Evolutionary conservation across 1,284 basidiomycete species (phyloP).

Genomic region (Prillingera fragicola): DNA sequence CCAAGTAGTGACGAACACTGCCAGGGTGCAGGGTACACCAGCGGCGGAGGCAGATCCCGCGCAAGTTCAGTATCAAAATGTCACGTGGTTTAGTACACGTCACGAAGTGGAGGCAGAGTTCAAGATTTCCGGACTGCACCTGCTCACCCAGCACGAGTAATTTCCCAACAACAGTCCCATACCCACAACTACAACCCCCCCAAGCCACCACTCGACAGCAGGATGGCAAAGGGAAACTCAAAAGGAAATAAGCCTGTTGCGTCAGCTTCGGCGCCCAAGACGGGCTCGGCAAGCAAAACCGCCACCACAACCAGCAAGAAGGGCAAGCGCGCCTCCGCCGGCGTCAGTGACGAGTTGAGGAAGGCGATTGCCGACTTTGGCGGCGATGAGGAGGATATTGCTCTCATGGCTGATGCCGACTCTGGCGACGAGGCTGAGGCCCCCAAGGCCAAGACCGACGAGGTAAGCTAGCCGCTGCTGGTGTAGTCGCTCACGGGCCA

Average conservation of each 20-base stretch:
- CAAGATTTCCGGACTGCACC: neutral
- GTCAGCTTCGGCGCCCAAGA: neutral
- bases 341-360: slow-evolving; percentile 35
- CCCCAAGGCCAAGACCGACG: slow-evolving; percentile 24
- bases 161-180: neutral
- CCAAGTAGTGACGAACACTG: too few species aligned
- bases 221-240: slow-evolving; percentile 14
- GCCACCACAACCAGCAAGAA: neutral
- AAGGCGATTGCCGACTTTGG: slow-evolving; percentile 53
- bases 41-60: too few species aligned
- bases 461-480: slow-evolving; percentile 23
- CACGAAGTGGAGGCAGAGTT: neutral
- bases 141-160: slow-evolving; percentile 2
- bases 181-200: too few species aligned
- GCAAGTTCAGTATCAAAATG: too few species aligned
- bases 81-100: neutral
- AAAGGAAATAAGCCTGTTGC: slow-evolving; percentile 2
- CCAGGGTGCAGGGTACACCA: too few species aligned
- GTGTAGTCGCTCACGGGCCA: neutral
- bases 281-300: neutral
- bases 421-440: slow-evolving; percentile 43
- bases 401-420: slow-evolving; percentile 51
- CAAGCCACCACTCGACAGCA: too few species aligned
- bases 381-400: slow-evolving; percentile 54
- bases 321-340: neutral